Evolutionary conservation across 495 filamentous ascomycete genomes (phyloP).

Genomic region (Acidomyces sp.): DNA sequence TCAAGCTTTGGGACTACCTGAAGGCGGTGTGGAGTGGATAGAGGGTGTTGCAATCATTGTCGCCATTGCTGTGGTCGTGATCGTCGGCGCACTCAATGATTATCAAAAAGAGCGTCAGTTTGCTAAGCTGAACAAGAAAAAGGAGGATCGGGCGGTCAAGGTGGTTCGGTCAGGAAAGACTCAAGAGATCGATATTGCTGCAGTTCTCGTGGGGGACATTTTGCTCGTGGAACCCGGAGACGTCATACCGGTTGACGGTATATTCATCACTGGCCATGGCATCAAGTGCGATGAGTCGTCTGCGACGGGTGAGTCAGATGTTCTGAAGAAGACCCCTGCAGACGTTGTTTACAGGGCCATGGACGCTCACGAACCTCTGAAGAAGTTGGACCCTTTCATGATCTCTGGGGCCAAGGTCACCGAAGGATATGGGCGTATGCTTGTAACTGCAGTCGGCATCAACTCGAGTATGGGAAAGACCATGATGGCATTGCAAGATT

Average conservation of each 20-base stretch:
- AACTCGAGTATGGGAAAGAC: conserved; percentile 83
- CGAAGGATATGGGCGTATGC: conserved; percentile 75
- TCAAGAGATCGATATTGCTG: conserved; percentile 63
- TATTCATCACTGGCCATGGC: conserved; percentile 36
- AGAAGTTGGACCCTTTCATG: conserved; percentile 88
- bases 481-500: conserved; percentile 83
- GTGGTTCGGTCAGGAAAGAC: conserved; percentile 65
- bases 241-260: conserved; percentile 42
- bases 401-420: conserved; percentile 85
- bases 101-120: conserved; percentile 37
- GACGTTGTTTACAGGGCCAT: conserved; percentile 75
- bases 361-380: conserved; percentile 56
- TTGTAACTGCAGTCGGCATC: conserved; percentile 79
- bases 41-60: conserved; percentile 39
- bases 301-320: conserved; percentile 56
- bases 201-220: conserved; percentile 74
- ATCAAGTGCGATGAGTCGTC: conserved; percentile 56
- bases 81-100: conserved; percentile 34
- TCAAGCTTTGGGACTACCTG: conserved; percentile 39
- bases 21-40: conserved; percentile 32
- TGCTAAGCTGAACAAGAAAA: conserved; percentile 35
- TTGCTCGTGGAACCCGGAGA: conserved; percentile 80
- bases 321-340: conserved; percentile 49
- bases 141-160: conserved; percentile 49
- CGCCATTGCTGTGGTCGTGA: conserved; percentile 33